Evolutionary conservation across 2,329 filamentous ascomycete species (phyloP).

Genomic region (Ploettnerulaceae sp.): DNA sequence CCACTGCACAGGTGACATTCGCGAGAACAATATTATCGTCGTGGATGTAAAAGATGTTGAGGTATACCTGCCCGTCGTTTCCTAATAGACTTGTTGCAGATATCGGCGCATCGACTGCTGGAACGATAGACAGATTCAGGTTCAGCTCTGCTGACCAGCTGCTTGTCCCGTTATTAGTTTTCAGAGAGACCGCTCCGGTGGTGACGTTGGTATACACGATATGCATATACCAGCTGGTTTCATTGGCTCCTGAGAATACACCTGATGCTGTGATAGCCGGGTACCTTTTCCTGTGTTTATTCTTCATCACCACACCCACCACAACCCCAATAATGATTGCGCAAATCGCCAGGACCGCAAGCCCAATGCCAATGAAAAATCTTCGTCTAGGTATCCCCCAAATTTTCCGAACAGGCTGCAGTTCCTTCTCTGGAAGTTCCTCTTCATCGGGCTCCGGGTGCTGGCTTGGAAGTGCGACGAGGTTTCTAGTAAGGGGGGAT

Average conservation of each 20-base stretch:
- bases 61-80: slow-evolving; percentile 5
- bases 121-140: slow-evolving; percentile 10
- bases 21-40: slow-evolving; percentile 7
- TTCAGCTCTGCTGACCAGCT: background rate
- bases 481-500: background rate
- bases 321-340: slow-evolving; percentile 7
- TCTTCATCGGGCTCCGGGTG: background rate
- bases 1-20: slow-evolving; percentile 10
- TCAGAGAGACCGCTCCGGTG: background rate
- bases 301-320: slow-evolving; percentile 2
- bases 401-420: background rate
- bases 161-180: background rate
- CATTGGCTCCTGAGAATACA: slow-evolving; percentile 4
- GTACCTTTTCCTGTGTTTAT: background rate
- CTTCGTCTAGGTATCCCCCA: background rate
- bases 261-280: slow-evolving; percentile 11
- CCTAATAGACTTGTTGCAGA: slow-evolving; percentile 6
- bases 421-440: background rate
- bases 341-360: background rate
- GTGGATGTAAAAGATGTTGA: slow-evolving; percentile 15
- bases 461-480: background rate
- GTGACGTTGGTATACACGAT: slow-evolving; percentile 4
- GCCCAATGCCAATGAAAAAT: background rate
- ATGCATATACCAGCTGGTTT: slow-evolving; percentile 11
- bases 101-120: slow-evolving; percentile 9